Evolutionary conservation across 441 rosid genomes (phyloP).

Genomic region (Erysimum cheiri): DNA sequence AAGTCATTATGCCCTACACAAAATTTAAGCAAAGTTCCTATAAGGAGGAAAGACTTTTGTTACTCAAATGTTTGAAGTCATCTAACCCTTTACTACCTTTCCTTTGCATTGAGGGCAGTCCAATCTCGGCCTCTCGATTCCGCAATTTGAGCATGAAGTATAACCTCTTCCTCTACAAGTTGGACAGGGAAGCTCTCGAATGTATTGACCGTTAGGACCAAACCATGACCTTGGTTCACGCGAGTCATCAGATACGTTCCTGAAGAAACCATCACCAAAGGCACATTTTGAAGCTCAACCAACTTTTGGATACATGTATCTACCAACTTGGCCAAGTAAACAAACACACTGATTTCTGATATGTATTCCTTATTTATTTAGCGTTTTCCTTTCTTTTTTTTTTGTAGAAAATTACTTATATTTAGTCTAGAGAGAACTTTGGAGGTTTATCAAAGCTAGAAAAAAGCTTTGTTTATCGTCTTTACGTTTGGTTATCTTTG

Average conservation of each 20-base stretch:
- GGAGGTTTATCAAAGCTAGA: no score
- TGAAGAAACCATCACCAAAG: conserved; percentile 44
- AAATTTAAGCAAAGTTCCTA: conserved; percentile 5
- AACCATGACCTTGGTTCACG: conserved; percentile 85
- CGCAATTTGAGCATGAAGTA: conserved; percentile 83
- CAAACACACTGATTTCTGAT: neutral
- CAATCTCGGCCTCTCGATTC: conserved; percentile 71
- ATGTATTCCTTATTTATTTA: no score
- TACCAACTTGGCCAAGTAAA: neutral
- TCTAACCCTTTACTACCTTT: conserved; percentile 55
- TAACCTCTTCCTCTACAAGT: conserved; percentile 95
- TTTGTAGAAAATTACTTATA: no score
- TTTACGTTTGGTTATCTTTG: no score
- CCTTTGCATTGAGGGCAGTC: conserved; percentile 84
- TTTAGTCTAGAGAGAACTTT: no score
- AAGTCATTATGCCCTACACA: conserved; percentile 81
- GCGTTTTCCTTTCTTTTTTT: no score
- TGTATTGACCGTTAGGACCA: conserved; percentile 94
- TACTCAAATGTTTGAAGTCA: neutral
- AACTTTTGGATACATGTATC: neutral
- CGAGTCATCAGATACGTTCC: conserved; percentile 52
- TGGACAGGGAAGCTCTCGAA: conserved; percentile 92
- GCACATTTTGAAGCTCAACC: conserved; percentile 4
- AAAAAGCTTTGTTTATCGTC: no score
- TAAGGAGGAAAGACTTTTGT: neutral